phyloP scores from a whole-genome alignment of 129 eudicot genomes.

The Centaurea solstitialis region DNA sequence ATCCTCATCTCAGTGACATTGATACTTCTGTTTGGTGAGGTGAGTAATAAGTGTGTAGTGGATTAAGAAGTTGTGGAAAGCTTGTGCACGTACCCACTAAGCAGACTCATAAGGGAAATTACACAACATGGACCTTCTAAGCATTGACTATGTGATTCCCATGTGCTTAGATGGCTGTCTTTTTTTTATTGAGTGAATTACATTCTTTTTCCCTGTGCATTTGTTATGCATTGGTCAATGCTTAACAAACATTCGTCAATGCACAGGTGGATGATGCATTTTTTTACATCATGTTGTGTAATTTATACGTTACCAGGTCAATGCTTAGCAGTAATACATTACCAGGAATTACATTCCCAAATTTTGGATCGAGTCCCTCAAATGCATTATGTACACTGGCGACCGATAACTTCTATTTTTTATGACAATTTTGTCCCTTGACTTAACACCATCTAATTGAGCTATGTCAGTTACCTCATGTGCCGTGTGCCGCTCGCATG shows the following conservation, averaged over 20 bases:
- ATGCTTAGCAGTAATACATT: no score
- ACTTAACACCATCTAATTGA: neutral
- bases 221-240: no score
- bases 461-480: neutral
- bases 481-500: neutral
- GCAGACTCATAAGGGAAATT: neutral
- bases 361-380: neutral
- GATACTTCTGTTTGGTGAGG: conserved; percentile 97
- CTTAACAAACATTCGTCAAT: no score
- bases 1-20: conserved; percentile 90
- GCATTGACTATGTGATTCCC: neutral
- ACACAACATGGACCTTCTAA: neutral
- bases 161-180: neutral
- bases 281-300: no score
- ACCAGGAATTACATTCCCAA: no score
- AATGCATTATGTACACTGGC: neutral
- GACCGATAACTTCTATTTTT: neutral
- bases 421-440: neutral
- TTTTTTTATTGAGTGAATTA: neutral
- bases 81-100: neutral
- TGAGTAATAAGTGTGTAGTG: conserved; percentile 14
- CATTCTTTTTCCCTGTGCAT: neutral
- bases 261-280: no score
- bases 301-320: no score
- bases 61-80: neutral